Evolutionary conservation across 1,284 basidiomycete species (phyloP).

Genomic region (Lentinus polychrous): DNA sequence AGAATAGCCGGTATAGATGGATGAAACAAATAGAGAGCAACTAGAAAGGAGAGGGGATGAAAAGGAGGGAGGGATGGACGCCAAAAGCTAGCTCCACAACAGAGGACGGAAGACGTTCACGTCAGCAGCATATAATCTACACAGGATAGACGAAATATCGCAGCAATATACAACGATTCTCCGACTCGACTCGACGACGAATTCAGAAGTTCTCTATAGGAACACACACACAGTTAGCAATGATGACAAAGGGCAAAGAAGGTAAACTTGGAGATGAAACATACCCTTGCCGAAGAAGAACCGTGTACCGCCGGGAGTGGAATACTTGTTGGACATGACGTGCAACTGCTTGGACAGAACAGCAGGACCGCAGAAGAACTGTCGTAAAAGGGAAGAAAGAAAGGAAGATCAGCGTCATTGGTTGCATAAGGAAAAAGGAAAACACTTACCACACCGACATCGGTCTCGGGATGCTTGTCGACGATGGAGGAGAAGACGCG

Average conservation of each 20-base stretch:
- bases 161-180: neutral
- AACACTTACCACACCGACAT: slow-evolving; percentile 69
- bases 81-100: too few species aligned
- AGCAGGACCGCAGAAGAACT: slow-evolving; percentile 80
- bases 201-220: slow-evolving; percentile 28
- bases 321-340: slow-evolving; percentile 78
- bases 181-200: neutral
- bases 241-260: neutral
- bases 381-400: slow-evolving; percentile 4
- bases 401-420: neutral
- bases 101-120: neutral
- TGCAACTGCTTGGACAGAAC: slow-evolving; percentile 68
- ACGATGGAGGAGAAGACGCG: slow-evolving; percentile 69
- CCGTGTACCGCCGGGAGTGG: slow-evolving; percentile 69
- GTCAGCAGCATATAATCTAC: neutral
- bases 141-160: neutral
- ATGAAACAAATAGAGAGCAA: neutral
- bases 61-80: neutral
- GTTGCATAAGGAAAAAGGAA: neutral
- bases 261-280: neutral
- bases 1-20: too few species aligned
- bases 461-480: slow-evolving; percentile 77
- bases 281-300: slow-evolving; percentile 86
- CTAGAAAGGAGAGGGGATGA: neutral
- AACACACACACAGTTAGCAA: neutral